Conservation (phyloP, 108 stramenopile genomes). For the Cylindrotheca closterium region DNA sequence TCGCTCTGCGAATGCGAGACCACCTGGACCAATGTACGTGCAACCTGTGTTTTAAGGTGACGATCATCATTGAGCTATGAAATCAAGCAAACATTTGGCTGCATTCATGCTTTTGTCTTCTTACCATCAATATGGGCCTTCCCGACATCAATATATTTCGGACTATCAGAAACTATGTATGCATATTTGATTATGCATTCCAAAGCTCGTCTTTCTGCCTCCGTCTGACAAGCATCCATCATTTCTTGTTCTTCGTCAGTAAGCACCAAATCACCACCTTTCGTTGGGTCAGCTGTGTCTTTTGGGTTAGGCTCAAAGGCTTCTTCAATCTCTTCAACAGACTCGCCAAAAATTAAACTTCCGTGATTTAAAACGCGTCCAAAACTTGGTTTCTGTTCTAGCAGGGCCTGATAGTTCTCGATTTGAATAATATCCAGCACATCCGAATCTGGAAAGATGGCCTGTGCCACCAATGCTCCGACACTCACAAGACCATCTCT, state of each 20-base stretch:
- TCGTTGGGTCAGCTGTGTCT: background rate
- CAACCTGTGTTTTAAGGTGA: constrained; percentile 28
- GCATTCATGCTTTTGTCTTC: background rate
- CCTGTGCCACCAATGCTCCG: constrained; percentile 70
- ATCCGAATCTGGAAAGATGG: constrained; percentile 45
- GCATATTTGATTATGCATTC: constrained; percentile 56
- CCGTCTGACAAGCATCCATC: constrained; percentile 19
- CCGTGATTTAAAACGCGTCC: constrained; percentile 26
- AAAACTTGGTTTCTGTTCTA: constrained; percentile 15
- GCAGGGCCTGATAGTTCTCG: constrained; percentile 16
- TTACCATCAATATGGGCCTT: constrained; percentile 66
- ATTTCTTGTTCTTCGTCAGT: constrained; percentile 42
- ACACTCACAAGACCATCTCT: constrained; percentile 63
- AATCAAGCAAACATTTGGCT: background rate
- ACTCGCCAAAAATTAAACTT: constrained; percentile 3
- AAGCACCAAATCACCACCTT: background rate
- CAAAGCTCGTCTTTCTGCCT: constrained; percentile 50
- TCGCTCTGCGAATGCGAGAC: constrained; percentile 55
- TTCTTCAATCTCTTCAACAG: constrained; percentile 1
- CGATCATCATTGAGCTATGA: background rate
- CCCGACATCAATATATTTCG: constrained; percentile 41
- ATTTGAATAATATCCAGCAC: constrained; percentile 34
- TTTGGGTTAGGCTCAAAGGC: background rate
- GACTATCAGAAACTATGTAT: constrained; percentile 31
- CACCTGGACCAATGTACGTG: constrained; percentile 84